These are phyloP conservation scores for Silybum marianum DNA, from an alignment of 129 eudicot genomes.

Conservation along the genomic window DNA sequence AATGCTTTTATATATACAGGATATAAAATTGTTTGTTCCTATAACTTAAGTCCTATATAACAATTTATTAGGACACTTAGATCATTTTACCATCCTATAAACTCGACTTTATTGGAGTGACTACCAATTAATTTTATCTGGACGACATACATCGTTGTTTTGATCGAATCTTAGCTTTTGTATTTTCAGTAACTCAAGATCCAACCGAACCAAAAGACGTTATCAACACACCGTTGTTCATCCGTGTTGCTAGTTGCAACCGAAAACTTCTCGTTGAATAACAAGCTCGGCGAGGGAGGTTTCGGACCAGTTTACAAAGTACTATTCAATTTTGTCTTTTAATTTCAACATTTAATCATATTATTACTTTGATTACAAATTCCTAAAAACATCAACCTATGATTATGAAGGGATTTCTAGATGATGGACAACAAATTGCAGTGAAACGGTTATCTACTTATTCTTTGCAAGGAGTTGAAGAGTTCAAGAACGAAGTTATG, in stretches of 20 bases:
- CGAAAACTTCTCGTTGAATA: conserved; percentile 12
- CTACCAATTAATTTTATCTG: neutral
- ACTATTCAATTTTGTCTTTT: neutral
- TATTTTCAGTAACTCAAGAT: neutral
- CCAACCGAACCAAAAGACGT: neutral
- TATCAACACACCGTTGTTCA: conserved; percentile 26
- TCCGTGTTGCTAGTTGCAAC: conserved; percentile 24
- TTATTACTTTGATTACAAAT: neutral
- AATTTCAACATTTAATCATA: neutral
- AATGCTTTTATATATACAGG: no score
- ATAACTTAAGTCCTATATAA: no score
- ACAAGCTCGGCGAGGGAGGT: conserved; percentile 26
- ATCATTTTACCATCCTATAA: no score
- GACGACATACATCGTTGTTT: neutral
- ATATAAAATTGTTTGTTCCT: no score
- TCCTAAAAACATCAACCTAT: neutral
- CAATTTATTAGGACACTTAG: no score
- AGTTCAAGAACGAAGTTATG: conserved; percentile 55
- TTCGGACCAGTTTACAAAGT: conserved; percentile 31
- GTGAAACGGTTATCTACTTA: conserved; percentile 52
- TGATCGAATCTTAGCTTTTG: neutral
- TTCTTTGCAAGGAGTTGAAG: conserved; percentile 49
- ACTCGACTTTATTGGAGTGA: neutral
- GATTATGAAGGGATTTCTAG: conserved; percentile 22
- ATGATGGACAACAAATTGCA: conserved; percentile 54